phyloP scores from a whole-genome alignment of 2,329 filamentous ascomycete genomes.

The Alternaria novae-zelandiae region DNA sequence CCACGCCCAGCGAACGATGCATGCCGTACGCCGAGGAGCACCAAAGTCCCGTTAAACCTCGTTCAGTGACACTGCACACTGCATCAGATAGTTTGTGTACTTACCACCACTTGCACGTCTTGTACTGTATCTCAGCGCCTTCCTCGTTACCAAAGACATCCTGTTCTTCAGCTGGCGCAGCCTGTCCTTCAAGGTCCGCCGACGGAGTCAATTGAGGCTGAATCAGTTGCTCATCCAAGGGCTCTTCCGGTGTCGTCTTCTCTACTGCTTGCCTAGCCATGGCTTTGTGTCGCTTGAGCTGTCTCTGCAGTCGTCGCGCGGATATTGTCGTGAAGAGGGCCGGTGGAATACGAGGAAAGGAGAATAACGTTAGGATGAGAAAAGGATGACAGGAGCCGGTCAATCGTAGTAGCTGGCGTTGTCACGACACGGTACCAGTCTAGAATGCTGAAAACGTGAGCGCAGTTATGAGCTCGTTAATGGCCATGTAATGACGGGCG shows the following conservation, averaged over 20 bases:
- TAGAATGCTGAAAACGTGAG: not conserved
- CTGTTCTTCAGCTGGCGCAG: not conserved
- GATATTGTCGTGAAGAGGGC: not conserved
- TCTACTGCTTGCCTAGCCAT: not conserved
- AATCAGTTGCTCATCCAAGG: not conserved
- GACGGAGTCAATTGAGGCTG: not conserved
- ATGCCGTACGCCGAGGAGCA: not conserved
- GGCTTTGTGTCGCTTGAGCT: not conserved
- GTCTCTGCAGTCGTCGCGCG: not conserved
- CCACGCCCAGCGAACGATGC: not conserved
- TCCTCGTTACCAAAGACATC: slow-evolving; percentile 38
- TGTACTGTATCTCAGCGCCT: slow-evolving; percentile 56
- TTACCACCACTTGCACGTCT: slow-evolving; percentile 58
- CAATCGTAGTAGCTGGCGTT: not conserved
- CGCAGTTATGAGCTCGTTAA: not conserved
- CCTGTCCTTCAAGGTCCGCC: slow-evolving; percentile 22
- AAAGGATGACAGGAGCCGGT: not conserved
- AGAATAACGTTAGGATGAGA: not conserved
- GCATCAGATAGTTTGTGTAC: not conserved
- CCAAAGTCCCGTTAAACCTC: not conserved
- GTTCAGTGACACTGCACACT: not conserved
- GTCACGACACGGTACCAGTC: not conserved
- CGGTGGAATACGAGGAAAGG: not conserved
- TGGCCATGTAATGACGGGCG: not conserved
- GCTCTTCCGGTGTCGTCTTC: not conserved